Base-by-base conservation (phyloP, 1,284 basidiomycete genomes). In the Lentinula novae-zelandiae region DNA sequence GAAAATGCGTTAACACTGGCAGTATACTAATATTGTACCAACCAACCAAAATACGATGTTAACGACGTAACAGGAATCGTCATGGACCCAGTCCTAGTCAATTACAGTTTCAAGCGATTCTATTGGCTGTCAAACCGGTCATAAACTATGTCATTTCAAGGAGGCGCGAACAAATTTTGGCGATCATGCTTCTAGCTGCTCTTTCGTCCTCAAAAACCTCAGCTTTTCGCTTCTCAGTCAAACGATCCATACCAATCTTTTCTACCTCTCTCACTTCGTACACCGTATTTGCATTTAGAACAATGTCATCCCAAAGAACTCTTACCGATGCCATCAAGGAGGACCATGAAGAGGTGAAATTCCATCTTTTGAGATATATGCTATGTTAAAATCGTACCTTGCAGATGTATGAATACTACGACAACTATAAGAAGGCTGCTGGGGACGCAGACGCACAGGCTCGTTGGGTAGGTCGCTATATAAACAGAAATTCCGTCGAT, bases 361-460 rank as follows among this genome's bases (percentile, higher is more conserved):
- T 39, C 22, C 31, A 34, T 17, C 39, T 10, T 27, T 10, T 39
- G 6, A 10, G 22, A 8, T 22, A 9, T 10, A 10, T 27, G 22
- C 27, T n/a, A 9, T 20, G 5, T 20, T 44, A 27, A 31, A 7
- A n/a, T 60, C n/a, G 56, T 13, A 15, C 44, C 40, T 5, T 53
- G 6, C 44, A 80, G 78, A 82, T 81, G 80, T 80, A 83, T 66
- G 76, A 83, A 60, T 86, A 84, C 66, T 81, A 85, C 65, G 76
- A 82, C 61, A 69, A 81, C 59, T 86, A 83, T 68, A 69, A 72
- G 33, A 75, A 77, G 38, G 75, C 78, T 51, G 62, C 60, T 15
- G 80, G 78, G 3, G 75, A 86, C 66, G 60, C 70, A 27, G 80
- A 80, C 33, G 76, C 76, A 0, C 82, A 85, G 67, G 73, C 71